A percentile compares a stretch with the other conserved stretches of the same genome.
These are phyloP conservation scores for Larix kaempferi DNA, from an alignment of 75 land plant genomes.

Conservation along the genomic window DNA sequence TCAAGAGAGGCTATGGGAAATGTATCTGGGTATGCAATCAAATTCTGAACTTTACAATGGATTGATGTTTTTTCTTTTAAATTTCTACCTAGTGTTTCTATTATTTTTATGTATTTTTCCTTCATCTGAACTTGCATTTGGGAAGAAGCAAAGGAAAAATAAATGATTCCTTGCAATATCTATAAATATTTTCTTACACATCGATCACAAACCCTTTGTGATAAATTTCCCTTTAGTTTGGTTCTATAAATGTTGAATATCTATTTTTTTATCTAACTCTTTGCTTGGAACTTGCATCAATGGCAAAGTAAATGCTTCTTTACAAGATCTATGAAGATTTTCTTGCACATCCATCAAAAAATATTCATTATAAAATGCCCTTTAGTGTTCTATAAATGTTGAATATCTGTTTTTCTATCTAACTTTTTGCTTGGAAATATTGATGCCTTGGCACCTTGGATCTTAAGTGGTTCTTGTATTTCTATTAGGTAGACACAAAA, in stretches of 20 bases:
- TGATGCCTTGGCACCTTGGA: not conserved
- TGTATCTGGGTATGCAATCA: not conserved
- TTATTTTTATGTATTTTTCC: not conserved
- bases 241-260: not conserved
- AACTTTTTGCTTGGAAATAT: not conserved
- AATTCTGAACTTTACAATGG: too few relatives aligned
- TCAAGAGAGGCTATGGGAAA: not conserved
- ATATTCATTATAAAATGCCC: not conserved
- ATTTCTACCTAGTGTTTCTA: not conserved
- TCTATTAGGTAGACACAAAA: slow-evolving; percentile 78
- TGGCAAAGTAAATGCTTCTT: not conserved
- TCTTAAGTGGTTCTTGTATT: not conserved
- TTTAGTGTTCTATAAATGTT: not conserved
- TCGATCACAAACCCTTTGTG: too few relatives aligned
- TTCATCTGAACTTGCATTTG: not conserved
- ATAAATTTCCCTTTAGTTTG: not conserved
- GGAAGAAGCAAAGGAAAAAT: not conserved
- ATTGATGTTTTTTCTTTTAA: too few relatives aligned
- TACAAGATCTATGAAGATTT: too few relatives aligned
- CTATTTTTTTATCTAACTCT: not conserved
- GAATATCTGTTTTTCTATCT: not conserved
- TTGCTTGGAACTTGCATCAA: not conserved
- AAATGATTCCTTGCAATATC: not conserved
- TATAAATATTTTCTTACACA: too few relatives aligned
- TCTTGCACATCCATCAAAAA: too few relatives aligned